A percentile compares a stretch with the other conserved stretches of the same genome.
These are phyloP conservation scores for Penstemon eatonii DNA, from an alignment of 257 asterid genomes.

Conservation along the genomic window DNA sequence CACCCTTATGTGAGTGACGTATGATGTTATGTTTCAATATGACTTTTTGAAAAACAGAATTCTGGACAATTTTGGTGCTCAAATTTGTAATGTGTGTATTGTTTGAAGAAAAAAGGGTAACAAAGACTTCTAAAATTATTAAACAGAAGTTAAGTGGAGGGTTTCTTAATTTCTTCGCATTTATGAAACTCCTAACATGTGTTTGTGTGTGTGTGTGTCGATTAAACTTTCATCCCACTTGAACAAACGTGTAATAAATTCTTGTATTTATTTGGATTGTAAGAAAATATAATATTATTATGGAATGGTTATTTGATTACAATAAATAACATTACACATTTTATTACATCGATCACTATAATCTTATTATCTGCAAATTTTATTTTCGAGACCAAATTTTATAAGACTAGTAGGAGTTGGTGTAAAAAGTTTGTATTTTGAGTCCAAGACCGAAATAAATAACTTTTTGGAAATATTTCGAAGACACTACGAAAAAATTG, in stretches of 20 bases:
- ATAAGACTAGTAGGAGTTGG: too few species aligned
- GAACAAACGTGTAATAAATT: conserved; percentile 33
- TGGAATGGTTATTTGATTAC: too few species aligned
- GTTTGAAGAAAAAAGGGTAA: conserved; percentile 18
- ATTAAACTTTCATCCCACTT: conserved; percentile 2
- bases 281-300: too few species aligned
- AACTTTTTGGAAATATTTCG: too few species aligned
- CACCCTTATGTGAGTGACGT: conserved; percentile 5
- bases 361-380: too few species aligned
- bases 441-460: too few species aligned
- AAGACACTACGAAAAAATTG: too few species aligned
- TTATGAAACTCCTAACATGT: conserved; percentile 20
- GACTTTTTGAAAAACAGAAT: conserved; percentile 26
- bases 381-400: too few species aligned
- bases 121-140: neutral
- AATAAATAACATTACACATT: too few species aligned
- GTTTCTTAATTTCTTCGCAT: conserved; percentile 22
- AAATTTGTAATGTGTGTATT: conserved; percentile 24
- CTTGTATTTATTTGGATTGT: conserved; percentile 22
- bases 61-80: conserved; percentile 8
- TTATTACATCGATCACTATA: too few species aligned
- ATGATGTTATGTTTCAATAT: conserved; percentile 19
- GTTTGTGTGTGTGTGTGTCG: conserved; percentile 28
- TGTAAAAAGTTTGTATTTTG: too few species aligned
- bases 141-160: conserved; percentile 28